Evolutionary conservation across 352 stramenopile species (phyloP).

Genomic region (Phytophthora uliginosa): DNA sequence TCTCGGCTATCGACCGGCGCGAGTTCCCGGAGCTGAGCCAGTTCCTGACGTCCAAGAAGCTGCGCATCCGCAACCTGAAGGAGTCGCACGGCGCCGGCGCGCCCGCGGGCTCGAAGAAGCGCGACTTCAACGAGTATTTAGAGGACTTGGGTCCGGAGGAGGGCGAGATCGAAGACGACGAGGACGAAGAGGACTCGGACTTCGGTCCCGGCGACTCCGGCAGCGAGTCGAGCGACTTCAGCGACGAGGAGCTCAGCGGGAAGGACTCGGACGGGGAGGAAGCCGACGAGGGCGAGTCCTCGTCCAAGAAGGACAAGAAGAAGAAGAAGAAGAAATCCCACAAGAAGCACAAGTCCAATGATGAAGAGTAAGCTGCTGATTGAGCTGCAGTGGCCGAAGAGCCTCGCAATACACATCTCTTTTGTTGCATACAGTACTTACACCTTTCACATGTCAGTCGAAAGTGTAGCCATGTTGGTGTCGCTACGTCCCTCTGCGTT

Average conservation of each 20-base stretch:
- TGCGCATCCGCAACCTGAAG: slow-evolving; percentile 95
- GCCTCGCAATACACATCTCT: slow-evolving; percentile 16
- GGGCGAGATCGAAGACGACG: slow-evolving; percentile 93
- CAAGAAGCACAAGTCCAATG: slow-evolving; percentile 58
- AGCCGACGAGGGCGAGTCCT: slow-evolving; percentile 50
- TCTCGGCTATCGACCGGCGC: slow-evolving; percentile 96
- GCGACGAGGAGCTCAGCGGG: slow-evolving; percentile 83
- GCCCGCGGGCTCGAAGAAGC: slow-evolving; percentile 68
- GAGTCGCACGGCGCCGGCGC: slow-evolving; percentile 72
- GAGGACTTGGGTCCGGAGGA: slow-evolving; percentile 83
- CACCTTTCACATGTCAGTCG: not conserved
- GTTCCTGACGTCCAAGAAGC: slow-evolving; percentile 97
- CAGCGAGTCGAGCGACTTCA: slow-evolving; percentile 84
- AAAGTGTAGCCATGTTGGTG: slow-evolving; percentile 15
- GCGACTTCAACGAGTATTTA: slow-evolving; percentile 85
- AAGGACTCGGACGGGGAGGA: slow-evolving; percentile 77
- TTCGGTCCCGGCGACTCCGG: slow-evolving; percentile 89
- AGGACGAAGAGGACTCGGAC: slow-evolving; percentile 94
- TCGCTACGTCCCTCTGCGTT: slow-evolving; percentile 3
- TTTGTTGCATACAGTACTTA: not conserved
- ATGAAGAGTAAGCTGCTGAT: slow-evolving; percentile 34
- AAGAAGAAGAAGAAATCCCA: slow-evolving; percentile 73
- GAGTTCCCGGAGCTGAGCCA: slow-evolving; percentile 96
- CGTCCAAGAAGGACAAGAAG: slow-evolving; percentile 53
- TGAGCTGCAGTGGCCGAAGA: not conserved